Base-by-base conservation (phyloP, 768 basidiomycete species). In the Leccinum arenicola region DNA sequence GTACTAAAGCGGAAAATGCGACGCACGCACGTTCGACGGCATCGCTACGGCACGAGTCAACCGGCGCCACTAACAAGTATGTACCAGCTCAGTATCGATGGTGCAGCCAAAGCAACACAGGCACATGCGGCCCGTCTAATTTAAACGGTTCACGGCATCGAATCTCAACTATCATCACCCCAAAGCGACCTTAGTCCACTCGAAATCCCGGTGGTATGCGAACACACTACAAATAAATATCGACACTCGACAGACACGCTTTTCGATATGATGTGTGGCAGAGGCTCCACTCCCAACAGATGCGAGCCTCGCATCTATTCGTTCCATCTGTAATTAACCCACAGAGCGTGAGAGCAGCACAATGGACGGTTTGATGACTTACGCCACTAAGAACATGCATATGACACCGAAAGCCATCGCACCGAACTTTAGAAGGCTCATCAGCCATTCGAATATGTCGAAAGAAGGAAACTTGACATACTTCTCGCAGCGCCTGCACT, bases 341-440 rank as follows among this genome's bases (percentile, higher is more conserved):
- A 49, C 35, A 40, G 25, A 52, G 48, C 62, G 64, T 70, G 62
- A 69, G 64, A 68, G 31, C 57, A 55, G 52, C 52, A 57, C 54
- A 52, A 43, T 64, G 38, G 35, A 58, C 56, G 58, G 19, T 61
- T 21, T 55, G 53, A 68, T 53, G 64, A 84, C 90, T 85, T 82
- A 93, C 89, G 91, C 91, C 71, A 93, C 91, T 70, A 90, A 72
- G 73, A 93, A 88, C 93, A 96, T 96, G 79, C 93, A 95, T 69
- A 82, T 71, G 64, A 95, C 93, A 31, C 93, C 93, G 72, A 96
- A 83, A 51, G 84, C 84, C 93, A 96, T 95, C 59, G 93, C 93
- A 59, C 81, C 88, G 75, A 95, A 95, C 93, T 95, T 73, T 55
- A 61, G 64, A 73, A 62, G 50, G 57, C 48, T 54, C 54, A 61